Percentiles rank a stretch among this genome's conserved stretches.
Evolutionary conservation across 441 rosid species (phyloP).

Genomic region (Croton setiger): DNA sequence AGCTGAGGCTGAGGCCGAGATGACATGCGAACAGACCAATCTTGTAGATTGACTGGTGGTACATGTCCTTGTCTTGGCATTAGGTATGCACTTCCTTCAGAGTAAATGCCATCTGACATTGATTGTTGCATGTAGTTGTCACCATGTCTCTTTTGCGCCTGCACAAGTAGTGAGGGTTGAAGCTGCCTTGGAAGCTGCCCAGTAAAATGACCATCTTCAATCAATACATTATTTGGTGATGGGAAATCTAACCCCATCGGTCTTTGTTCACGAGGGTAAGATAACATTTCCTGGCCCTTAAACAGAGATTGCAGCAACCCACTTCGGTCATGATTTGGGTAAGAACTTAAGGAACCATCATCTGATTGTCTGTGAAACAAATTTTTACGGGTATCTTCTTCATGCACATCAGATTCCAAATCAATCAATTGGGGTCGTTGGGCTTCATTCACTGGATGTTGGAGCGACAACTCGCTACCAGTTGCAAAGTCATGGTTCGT

Average conservation of each 20-base stretch:
- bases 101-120: constrained; percentile 45
- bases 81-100: constrained; percentile 56
- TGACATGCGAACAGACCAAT: constrained; percentile 58
- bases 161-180: constrained; percentile 46
- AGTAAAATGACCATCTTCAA: constrained; percentile 47
- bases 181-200: constrained; percentile 61
- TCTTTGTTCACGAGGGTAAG: constrained; percentile 52
- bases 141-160: constrained; percentile 53
- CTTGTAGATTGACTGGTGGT: constrained; percentile 43
- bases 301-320: constrained; percentile 88
- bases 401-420: constrained; percentile 51
- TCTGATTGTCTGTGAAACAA: constrained; percentile 50
- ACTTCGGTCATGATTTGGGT: constrained; percentile 59
- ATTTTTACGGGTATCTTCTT: constrained; percentile 39
- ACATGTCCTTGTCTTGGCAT: constrained; percentile 56
- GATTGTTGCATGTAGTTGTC: constrained; percentile 57
- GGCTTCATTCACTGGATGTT: constrained; percentile 45
- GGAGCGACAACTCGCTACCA: constrained; percentile 42
- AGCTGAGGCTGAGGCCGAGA: constrained; percentile 41
- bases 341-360: constrained; percentile 55
- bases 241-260: constrained; percentile 45
- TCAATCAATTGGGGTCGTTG: constrained; percentile 46
- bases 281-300: constrained; percentile 53
- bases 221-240: constrained; percentile 42
- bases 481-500: constrained; percentile 47